Conservation (phyloP, 306 rosid species). For the Cicer bijugum region DNA sequence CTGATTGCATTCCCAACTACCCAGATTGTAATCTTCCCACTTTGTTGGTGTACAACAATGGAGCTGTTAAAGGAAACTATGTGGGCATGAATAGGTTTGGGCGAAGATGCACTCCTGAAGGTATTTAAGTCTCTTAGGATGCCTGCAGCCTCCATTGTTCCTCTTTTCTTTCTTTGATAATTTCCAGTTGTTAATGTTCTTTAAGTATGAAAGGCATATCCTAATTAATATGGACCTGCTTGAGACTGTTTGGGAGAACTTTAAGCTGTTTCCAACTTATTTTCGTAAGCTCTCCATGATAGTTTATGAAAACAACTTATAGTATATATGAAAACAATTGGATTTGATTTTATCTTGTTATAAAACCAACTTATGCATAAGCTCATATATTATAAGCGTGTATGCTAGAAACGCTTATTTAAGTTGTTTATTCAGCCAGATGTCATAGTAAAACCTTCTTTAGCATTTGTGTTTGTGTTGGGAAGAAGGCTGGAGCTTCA, state of each 20-base stretch:
- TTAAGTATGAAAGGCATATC: constrained; percentile 10
- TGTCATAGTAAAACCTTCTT: not conserved
- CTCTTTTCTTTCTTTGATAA: constrained; percentile 14
- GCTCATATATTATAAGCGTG: no score
- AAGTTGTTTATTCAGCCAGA: no score
- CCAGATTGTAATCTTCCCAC: constrained; percentile 90
- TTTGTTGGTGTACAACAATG: constrained; percentile 85
- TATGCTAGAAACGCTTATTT: no score
- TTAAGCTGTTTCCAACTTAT: no score
- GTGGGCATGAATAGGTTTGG: constrained; percentile 84
- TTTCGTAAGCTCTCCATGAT: no score
- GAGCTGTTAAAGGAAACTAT: constrained; percentile 86
- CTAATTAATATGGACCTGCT: not conserved
- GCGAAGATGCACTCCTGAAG: constrained; percentile 92
- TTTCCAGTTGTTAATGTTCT: not conserved
- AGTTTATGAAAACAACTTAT: no score
- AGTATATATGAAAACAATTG: no score
- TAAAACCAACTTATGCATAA: no score
- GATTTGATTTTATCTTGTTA: no score
- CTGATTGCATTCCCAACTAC: constrained; percentile 95
- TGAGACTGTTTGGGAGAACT: no score
- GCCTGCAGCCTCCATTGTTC: not conserved
- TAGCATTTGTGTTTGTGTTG: not conserved
- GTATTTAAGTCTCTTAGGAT: constrained; percentile 50
- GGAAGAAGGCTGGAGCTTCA: constrained; percentile 3